Conservation (phyloP, 2,329 filamentous ascomycete species). For the Neonectria faginata region DNA sequence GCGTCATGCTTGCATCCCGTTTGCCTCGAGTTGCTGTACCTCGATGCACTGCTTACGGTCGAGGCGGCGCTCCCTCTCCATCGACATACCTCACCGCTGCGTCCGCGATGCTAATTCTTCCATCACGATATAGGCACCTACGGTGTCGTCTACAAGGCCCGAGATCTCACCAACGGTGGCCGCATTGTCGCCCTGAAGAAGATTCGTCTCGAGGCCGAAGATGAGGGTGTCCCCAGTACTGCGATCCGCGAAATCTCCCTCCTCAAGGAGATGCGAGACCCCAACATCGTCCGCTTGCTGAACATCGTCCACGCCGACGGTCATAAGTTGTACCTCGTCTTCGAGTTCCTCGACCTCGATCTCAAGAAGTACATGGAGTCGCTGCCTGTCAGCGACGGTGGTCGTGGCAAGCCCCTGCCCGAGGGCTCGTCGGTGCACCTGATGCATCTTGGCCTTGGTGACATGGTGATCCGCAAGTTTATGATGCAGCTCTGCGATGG, state of each 20-base stretch:
- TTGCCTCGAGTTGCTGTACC: conserved; percentile 6
- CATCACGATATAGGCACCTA: conserved; percentile 79
- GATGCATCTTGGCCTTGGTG: conserved; percentile 77
- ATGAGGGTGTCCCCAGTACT: conserved; percentile 92
- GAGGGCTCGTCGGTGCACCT: conserved; percentile 76
- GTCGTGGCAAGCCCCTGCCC: conserved; percentile 85
- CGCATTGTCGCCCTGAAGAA: conserved; percentile 95
- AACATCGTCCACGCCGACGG: conserved; percentile 97
- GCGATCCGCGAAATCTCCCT: conserved; percentile 95
- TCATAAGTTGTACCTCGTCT: conserved; percentile 93
- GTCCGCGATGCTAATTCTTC: conserved; percentile 8
- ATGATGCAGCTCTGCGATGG: conserved; percentile 90
- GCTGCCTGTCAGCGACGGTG: conserved; percentile 84
- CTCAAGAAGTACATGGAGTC: conserved; percentile 98
- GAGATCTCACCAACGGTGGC: conserved; percentile 82
- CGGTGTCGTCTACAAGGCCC: conserved; percentile 94
- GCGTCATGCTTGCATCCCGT: conserved; percentile 47
- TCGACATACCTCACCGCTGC: conserved; percentile 15
- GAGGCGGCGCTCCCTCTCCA: neutral
- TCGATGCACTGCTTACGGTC: neutral
- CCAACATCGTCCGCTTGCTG: conserved; percentile 86
- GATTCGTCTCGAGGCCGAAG: conserved; percentile 93
- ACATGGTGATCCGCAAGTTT: conserved; percentile 90
- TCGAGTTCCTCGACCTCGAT: conserved; percentile 91
- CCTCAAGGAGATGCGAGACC: conserved; percentile 93